Evolutionary conservation across 257 asterid genomes (phyloP).

Genomic region (Solanum piurae): DNA sequence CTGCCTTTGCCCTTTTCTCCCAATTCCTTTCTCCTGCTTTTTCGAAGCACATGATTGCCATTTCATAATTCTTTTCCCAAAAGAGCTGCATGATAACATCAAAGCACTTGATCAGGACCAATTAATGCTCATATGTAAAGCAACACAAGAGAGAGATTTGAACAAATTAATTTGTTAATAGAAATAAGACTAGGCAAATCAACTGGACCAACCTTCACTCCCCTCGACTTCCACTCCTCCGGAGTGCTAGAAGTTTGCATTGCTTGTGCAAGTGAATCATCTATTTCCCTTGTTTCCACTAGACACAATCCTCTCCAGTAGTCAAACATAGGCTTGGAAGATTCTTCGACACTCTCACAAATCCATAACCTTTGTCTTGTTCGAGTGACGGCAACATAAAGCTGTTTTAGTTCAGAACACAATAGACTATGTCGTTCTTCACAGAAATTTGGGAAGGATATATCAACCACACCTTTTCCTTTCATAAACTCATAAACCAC

Average conservation of each 20-base stretch:
- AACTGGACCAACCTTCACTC: constrained; percentile 32
- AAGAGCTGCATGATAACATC: constrained; percentile 31
- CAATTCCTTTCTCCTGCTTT: constrained; percentile 47
- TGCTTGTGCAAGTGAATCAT: constrained; percentile 44
- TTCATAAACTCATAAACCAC: constrained; percentile 48
- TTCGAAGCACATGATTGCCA: constrained; percentile 61
- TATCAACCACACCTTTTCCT: constrained; percentile 26
- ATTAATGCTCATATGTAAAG: not conserved
- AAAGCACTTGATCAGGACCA: not conserved
- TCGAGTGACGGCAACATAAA: constrained; percentile 61
- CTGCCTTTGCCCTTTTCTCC: constrained; percentile 56
- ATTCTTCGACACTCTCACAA: constrained; percentile 39
- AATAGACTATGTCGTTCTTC: constrained; percentile 37
- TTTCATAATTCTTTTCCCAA: constrained; percentile 54
- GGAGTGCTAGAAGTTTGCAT: constrained; percentile 61
- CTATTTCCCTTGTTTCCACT: constrained; percentile 38
- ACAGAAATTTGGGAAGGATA: constrained; percentile 36
- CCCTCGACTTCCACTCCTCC: constrained; percentile 60
- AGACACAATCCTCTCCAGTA: constrained; percentile 49
- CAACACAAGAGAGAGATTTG: not conserved
- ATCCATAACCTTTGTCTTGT: constrained; percentile 72
- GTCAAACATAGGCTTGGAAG: constrained; percentile 48
- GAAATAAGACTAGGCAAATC: not conserved
- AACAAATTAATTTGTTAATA: not conserved
- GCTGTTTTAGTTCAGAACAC: constrained; percentile 59